Percentiles rank a stretch among this genome's conserved stretches.
Evolutionary conservation across 495 filamentous ascomycete genomes (phyloP).

Genomic region (Penicillium bovifimosum): DNA sequence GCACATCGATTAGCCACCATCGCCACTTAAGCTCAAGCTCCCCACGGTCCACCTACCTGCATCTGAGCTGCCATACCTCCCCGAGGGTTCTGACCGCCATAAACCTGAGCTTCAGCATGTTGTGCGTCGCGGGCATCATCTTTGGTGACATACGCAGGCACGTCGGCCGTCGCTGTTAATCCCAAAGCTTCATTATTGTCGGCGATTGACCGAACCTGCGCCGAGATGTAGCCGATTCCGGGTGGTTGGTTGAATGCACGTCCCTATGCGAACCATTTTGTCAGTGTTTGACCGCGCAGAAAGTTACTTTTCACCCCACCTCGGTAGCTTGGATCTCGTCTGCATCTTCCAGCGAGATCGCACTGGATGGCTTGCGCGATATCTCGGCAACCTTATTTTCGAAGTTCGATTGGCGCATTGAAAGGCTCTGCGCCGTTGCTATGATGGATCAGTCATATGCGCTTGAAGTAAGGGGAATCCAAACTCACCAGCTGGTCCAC

Average conservation of each 20-base stretch:
- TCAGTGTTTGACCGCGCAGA: neutral
- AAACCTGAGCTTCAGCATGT: slow-evolving; percentile 25
- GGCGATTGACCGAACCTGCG: slow-evolving; percentile 33
- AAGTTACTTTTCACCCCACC: slow-evolving; percentile 8
- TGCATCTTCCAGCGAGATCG: slow-evolving; percentile 33
- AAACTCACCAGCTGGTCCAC: slow-evolving; percentile 47
- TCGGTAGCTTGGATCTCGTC: slow-evolving; percentile 28
- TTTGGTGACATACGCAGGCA: slow-evolving; percentile 29
- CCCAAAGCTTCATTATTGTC: slow-evolving; percentile 31
- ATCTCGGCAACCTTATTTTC: slow-evolving; percentile 33
- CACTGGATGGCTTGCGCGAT: slow-evolving; percentile 26
- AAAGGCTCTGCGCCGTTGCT: slow-evolving; percentile 33
- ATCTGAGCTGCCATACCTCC: slow-evolving; percentile 28
- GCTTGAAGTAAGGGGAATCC: neutral
- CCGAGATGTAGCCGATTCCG: slow-evolving; percentile 25
- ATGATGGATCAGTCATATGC: neutral
- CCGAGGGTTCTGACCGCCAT: slow-evolving; percentile 28
- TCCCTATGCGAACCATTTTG: slow-evolving; percentile 13
- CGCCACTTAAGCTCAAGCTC: neutral
- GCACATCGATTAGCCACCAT: slow-evolving; percentile 5
- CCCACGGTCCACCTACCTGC: slow-evolving; percentile 33
- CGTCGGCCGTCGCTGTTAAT: slow-evolving; percentile 17
- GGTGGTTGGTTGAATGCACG: slow-evolving; percentile 34
- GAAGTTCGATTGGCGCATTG: slow-evolving; percentile 36
- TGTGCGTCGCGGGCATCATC: slow-evolving; percentile 34